Percentiles rank a stretch among this genome's conserved stretches.
phyloP scores from a whole-genome alignment of 345 rosid species.

The Citrus inodora region DNA sequence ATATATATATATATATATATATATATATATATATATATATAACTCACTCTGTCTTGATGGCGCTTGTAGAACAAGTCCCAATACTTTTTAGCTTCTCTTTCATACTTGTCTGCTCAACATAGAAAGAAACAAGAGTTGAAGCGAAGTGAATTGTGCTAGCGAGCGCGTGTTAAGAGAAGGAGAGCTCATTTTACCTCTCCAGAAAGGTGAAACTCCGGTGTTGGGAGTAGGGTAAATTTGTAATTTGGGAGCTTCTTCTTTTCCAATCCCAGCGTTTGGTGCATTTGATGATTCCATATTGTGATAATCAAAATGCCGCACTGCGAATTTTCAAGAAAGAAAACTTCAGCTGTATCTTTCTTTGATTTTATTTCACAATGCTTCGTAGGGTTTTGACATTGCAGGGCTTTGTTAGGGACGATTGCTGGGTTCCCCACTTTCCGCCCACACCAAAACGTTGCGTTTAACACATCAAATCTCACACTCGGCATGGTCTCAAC shows the following conservation, averaged over 20 bases:
- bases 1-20: too few species aligned
- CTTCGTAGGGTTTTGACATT: too few species aligned
- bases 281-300: conserved; percentile 31
- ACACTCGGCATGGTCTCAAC: too few species aligned
- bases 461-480: too few species aligned
- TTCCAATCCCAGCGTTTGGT: conserved; percentile 28
- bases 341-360: background rate
- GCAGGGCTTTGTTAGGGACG: too few species aligned
- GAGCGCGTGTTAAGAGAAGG: background rate
- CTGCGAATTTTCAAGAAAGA: too few species aligned
- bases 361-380: background rate
- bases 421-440: too few species aligned
- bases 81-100: conserved; percentile 79
- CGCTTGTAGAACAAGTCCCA: conserved; percentile 89
- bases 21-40: too few species aligned
- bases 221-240: conserved; percentile 64
- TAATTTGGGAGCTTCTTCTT: conserved; percentile 30
- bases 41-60: conserved; percentile 68
- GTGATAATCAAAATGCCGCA: background rate
- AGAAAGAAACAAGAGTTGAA: conserved; percentile 4
- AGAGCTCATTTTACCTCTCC: conserved; percentile 55
- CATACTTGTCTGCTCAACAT: conserved; percentile 60
- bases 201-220: conserved; percentile 63
- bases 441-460: too few species aligned
- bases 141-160: background rate